Percentiles rank a stretch among this genome's conserved stretches.
phyloP scores from a whole-genome alignment of 1,139 yeast species.

The Scheffersomyces parashehatae region DNA sequence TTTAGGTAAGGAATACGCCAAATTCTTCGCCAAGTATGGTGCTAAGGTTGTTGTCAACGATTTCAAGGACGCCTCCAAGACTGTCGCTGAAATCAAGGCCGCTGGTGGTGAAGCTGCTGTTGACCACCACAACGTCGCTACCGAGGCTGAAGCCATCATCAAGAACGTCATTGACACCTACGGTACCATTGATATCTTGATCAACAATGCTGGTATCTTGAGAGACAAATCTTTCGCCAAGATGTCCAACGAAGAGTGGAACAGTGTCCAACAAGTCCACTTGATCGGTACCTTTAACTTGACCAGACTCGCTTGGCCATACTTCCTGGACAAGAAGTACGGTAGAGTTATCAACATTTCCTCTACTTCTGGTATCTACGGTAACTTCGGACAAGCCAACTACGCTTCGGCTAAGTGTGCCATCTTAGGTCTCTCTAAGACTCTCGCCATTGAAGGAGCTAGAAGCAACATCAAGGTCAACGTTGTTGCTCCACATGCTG shows the following conservation, averaged over 20 bases:
- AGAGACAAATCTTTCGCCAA: slow-evolving; percentile 88
- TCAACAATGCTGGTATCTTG: slow-evolving; percentile 93
- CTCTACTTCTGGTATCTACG: slow-evolving; percentile 95
- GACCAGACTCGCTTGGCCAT: slow-evolving; percentile 92
- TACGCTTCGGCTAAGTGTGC: slow-evolving; percentile 94
- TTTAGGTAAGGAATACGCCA: slow-evolving; percentile 88
- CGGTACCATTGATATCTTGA: slow-evolving; percentile 82
- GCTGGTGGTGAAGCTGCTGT: slow-evolving; percentile 86
- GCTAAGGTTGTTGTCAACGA: slow-evolving; percentile 96
- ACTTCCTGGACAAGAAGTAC: slow-evolving; percentile 70
- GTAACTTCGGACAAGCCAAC: slow-evolving; percentile 97
- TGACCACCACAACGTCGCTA: slow-evolving; percentile 79
- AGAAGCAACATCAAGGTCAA: slow-evolving; percentile 75
- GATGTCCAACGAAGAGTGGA: slow-evolving; percentile 85
- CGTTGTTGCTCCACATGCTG: slow-evolving; percentile 95
- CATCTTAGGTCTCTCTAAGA: slow-evolving; percentile 78
- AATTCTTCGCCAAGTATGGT: slow-evolving; percentile 82
- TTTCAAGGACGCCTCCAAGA: slow-evolving; percentile 71
- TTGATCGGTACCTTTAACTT: slow-evolving; percentile 79
- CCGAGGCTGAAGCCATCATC: slow-evolving; percentile 73
- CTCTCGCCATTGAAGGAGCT: slow-evolving; percentile 89
- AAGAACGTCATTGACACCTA: slow-evolving; percentile 74
- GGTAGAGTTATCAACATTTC: slow-evolving; percentile 89
- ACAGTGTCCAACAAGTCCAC: slow-evolving; percentile 78
- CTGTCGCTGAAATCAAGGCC: slow-evolving; percentile 74